Conservation (phyloP, 1,284 basidiomycete genomes). For the Xerocomus minutiporus region DNA sequence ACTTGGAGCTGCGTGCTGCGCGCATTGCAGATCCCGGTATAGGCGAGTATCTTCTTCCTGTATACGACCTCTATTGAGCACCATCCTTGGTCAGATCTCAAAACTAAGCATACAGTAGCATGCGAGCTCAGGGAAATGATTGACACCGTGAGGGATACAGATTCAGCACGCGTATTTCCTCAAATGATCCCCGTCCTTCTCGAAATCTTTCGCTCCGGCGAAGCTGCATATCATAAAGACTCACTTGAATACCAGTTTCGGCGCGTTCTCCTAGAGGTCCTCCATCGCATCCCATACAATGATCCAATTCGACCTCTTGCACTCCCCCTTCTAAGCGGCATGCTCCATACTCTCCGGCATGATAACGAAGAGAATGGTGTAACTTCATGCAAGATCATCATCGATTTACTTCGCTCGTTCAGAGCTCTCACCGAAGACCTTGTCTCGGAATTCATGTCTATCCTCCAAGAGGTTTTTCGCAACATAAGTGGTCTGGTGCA, state of each 20-base stretch:
- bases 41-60: constrained; percentile 38
- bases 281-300: constrained; percentile 83
- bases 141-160: constrained; percentile 78
- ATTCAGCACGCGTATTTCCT: constrained; percentile 69
- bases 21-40: constrained; percentile 69
- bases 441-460: constrained; percentile 76
- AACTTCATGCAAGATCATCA: constrained; percentile 87
- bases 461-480: constrained; percentile 73
- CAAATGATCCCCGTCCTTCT: constrained; percentile 78
- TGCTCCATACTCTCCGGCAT: constrained; percentile 79
- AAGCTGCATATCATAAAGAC: constrained; percentile 76
- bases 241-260: constrained; percentile 83
- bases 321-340: constrained; percentile 64
- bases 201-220: constrained; percentile 73
- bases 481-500: constrained; percentile 75
- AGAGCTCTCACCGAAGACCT: constrained; percentile 75
- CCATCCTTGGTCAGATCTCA: constrained; percentile 49
- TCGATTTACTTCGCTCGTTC: constrained; percentile 73
- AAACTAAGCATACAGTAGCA: constrained; percentile 65
- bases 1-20: constrained; percentile 65
- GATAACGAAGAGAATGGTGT: constrained; percentile 98
- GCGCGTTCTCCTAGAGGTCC: constrained; percentile 79
- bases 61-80: not conserved
- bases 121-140: constrained; percentile 84
- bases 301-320: constrained; percentile 76